Evolutionary conservation across 2,329 filamentous ascomycete species (phyloP), one percentile per base, ranked within the genome.

Genomic region (Ustulina deusta): DNA sequence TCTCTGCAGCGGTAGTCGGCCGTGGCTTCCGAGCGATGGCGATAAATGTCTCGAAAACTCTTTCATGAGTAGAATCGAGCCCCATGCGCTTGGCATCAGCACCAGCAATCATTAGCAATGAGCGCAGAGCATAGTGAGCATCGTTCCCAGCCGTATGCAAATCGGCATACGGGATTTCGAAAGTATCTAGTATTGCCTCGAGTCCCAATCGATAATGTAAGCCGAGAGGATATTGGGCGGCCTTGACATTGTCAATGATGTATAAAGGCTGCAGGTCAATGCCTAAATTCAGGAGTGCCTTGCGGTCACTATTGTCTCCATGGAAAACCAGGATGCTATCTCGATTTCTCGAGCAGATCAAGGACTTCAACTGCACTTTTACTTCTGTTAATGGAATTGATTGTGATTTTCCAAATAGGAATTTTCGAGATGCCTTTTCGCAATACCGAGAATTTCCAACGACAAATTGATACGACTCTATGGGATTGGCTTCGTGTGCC

Each of bases 121-220:
- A 56, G 44, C 61, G 56, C n/a, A 68, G 42, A 57, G 61, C 51
- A 34, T 68, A 65, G 61, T 61, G 49, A n/a, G 65, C 56, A 38
- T 64, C 44, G 40, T 68, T 68, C 25, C 61, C 61, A 48, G 61
- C 65, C 25, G 56, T 49, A 27, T 68, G 56, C 65, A 68, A 54
- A 29, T 68, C 52, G 32, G 61, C 5, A 68, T 61, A 68, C 38
- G 49, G 61, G 42, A 68, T 68, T 22, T 44, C 65, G 36, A 61
- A 68, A 57, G 65, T 68, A n/a, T 65, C 42, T 27, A 68, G 61
- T 61, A 64, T 56, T 27, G 65, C 65, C 32, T 65, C 56, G 55
- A 68, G 65, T 52, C 56, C 56, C 22, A 58, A 44, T 29, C 56
- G 49, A 61, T 65, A 68, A n/a, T 10, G 22, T 38, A 65, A 34